A percentile compares a stretch with the other conserved stretches of the same genome.
Evolutionary conservation across 371 early-diverging fungal species (phyloP).

Genomic region (Smittium mucronatum): DNA sequence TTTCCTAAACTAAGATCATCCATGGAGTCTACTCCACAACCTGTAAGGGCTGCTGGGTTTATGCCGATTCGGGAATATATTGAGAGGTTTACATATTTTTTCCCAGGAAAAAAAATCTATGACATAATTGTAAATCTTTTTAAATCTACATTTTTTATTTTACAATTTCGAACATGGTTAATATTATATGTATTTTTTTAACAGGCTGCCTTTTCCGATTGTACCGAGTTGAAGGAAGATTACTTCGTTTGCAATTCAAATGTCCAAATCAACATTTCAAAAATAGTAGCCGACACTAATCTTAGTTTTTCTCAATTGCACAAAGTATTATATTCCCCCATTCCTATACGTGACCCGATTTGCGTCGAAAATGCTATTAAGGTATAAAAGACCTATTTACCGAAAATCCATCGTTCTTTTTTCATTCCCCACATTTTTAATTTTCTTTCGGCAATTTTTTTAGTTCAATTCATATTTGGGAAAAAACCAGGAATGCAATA

Average conservation of each 20-base stretch:
- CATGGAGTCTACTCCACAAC: constrained; percentile 24
- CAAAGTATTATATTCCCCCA: constrained; percentile 52
- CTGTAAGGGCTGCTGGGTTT: constrained; percentile 8
- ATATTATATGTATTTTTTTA: constrained; percentile 15
- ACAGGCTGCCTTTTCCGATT: constrained; percentile 49
- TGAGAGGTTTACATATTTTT: constrained; percentile 24
- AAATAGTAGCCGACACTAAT: constrained; percentile 42
- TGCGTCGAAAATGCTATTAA: constrained; percentile 14
- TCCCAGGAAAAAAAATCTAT: constrained; percentile 17
- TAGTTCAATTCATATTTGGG: constrained; percentile 20
- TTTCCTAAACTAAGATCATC: constrained; percentile 9
- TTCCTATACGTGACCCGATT: constrained; percentile 32
- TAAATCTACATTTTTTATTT: constrained; percentile 10
- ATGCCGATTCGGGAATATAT: background rate
- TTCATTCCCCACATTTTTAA: background rate
- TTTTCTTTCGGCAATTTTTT: constrained; percentile 9
- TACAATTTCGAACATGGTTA: background rate
- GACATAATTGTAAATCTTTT: constrained; percentile 15
- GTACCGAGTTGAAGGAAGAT: constrained; percentile 47
- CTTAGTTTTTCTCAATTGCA: constrained; percentile 50
- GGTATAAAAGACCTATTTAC: background rate
- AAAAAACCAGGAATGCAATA: constrained; percentile 31
- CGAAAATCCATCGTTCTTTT: too few relatives aligned
- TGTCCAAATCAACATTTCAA: constrained; percentile 51
- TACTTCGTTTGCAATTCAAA: constrained; percentile 67